Conservation (phyloP, 1,139 yeast genomes). For the Hyphopichia pseudoburtonii region DNA sequence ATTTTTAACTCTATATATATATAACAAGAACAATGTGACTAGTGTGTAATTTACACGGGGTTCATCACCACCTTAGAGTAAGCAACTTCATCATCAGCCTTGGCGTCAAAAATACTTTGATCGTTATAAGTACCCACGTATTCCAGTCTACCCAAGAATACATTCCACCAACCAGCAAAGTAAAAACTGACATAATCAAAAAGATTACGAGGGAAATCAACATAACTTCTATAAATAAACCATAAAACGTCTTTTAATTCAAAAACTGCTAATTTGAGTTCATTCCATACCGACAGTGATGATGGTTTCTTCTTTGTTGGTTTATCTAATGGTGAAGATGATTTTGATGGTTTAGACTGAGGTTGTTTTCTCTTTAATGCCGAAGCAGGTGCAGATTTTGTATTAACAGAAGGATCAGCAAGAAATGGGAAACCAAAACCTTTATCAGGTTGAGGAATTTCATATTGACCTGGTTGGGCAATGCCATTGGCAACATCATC, state of each 20-base stretch:
- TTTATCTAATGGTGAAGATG: constrained; percentile 3
- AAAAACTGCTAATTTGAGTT: constrained; percentile 52
- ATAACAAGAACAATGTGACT: too few relatives aligned
- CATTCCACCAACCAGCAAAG: constrained; percentile 66
- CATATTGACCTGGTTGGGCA: constrained; percentile 45
- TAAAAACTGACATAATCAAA: constrained; percentile 51
- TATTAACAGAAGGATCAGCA: constrained; percentile 5
- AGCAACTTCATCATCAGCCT: constrained; percentile 4
- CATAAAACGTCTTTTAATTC: constrained; percentile 63
- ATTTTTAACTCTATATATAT: too few relatives aligned
- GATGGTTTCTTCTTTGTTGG: constrained; percentile 13
- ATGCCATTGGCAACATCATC: constrained; percentile 41
- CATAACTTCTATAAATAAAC: constrained; percentile 68
- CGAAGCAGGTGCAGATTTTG: neutral
- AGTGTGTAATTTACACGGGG: too few relatives aligned
- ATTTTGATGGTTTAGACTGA: constrained; percentile 1
- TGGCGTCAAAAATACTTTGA: neutral
- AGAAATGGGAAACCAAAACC: constrained; percentile 47
- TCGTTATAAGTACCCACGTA: constrained; percentile 8
- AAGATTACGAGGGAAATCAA: constrained; percentile 64
- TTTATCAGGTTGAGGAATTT: constrained; percentile 20
- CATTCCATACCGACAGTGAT: constrained; percentile 23
- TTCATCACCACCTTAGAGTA: constrained; percentile 2
- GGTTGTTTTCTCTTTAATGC: constrained; percentile 1
- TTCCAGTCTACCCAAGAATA: constrained; percentile 59